A percentile compares a stretch with the other conserved stretches of the same genome.
Evolutionary conservation across 805 yeast species (phyloP).

Genomic region (Suhomyces sp.): DNA sequence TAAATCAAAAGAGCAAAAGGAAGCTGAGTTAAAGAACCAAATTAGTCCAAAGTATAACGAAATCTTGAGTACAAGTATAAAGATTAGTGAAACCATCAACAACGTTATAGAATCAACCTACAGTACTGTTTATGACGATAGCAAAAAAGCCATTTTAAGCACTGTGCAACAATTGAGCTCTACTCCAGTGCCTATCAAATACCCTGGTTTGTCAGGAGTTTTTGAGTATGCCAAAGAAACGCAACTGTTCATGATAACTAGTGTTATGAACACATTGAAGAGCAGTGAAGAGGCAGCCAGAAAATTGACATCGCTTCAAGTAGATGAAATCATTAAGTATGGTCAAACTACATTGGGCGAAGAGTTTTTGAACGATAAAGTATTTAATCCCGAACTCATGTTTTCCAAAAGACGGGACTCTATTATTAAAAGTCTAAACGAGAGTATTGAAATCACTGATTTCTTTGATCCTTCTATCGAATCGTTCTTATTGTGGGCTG

Average conservation of each 20-base stretch:
- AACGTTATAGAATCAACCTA: conserved; percentile 59
- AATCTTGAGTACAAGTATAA: conserved; percentile 48
- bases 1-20: conserved; percentile 46
- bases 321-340: conserved; percentile 55
- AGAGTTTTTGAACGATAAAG: conserved; percentile 54
- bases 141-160: conserved; percentile 49
- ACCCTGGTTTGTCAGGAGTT: conserved; percentile 60
- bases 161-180: conserved; percentile 55
- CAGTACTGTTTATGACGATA: conserved; percentile 55
- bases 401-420: conserved; percentile 71
- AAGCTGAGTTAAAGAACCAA: conserved; percentile 45
- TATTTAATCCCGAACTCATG: conserved; percentile 75
- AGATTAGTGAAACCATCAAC: conserved; percentile 58
- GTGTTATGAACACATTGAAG: conserved; percentile 60
- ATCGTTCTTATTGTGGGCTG: conserved; percentile 49
- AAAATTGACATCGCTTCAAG: conserved; percentile 53
- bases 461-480: conserved; percentile 75
- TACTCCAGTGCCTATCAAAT: conserved; percentile 46
- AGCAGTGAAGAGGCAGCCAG: conserved; percentile 71
- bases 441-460: conserved; percentile 64
- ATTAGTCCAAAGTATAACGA: conserved; percentile 65
- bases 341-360: conserved; percentile 70
- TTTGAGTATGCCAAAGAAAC: conserved; percentile 69
- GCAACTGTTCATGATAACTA: conserved; percentile 62
- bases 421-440: conserved; percentile 54